Evolutionary conservation across 441 rosid genomes (phyloP).

Genomic region (Adansonia rubrostipa): DNA sequence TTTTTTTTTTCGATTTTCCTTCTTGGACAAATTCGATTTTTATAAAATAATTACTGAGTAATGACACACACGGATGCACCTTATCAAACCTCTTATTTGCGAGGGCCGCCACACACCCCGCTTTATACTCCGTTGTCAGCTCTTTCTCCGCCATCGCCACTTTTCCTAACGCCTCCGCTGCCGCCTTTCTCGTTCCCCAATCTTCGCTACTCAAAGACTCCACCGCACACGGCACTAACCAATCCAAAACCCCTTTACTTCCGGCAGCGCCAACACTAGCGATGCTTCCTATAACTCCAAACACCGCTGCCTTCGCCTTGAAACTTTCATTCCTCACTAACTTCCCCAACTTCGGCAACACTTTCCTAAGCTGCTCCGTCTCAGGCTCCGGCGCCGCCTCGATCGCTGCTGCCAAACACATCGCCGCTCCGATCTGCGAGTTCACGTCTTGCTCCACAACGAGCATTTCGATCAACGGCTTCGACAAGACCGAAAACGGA

Average conservation of each 20-base stretch:
- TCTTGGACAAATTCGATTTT: not conserved
- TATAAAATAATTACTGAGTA: not conserved
- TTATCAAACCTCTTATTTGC: conserved; percentile 85
- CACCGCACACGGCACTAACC: conserved; percentile 68
- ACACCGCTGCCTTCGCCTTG: conserved; percentile 70
- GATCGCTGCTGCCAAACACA: conserved; percentile 83
- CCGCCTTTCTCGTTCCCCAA: conserved; percentile 87
- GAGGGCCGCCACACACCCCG: conserved; percentile 54
- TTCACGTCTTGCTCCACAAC: conserved; percentile 69
- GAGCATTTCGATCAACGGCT: conserved; percentile 71
- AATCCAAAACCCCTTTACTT: conserved; percentile 62
- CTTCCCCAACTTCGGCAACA: conserved; percentile 80
- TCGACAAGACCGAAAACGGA: conserved; percentile 66
- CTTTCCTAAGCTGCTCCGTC: conserved; percentile 62
- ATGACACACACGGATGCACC: conserved; percentile 40
- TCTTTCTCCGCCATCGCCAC: conserved; percentile 65
- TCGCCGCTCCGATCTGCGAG: conserved; percentile 81
- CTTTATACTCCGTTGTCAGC: conserved; percentile 57
- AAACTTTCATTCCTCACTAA: conserved; percentile 67
- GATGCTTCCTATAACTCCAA: conserved; percentile 72
- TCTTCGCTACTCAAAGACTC: conserved; percentile 76
- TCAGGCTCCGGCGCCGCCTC: conserved; percentile 83
- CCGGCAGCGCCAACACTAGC: conserved; percentile 73
- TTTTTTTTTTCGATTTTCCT: conserved; percentile 1
- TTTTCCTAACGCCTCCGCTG: conserved; percentile 81